A percentile compares a stretch with the other conserved stretches of the same genome.
phyloP scores from a whole-genome alignment of 805 yeast genomes.

The Danielia oregonensis region DNA sequence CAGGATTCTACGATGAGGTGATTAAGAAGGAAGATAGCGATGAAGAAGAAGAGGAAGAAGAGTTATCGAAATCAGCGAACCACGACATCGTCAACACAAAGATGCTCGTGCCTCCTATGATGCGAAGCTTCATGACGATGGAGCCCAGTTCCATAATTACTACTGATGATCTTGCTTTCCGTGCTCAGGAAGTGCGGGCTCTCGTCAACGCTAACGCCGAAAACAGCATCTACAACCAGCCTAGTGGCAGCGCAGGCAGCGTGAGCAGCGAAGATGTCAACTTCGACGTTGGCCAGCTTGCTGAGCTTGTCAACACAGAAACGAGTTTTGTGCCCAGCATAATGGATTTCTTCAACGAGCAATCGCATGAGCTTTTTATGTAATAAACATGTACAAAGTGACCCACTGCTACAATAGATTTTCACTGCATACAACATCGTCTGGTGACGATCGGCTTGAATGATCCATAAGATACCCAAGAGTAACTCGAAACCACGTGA shows the following conservation, averaged over 20 bases:
- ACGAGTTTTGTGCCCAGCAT: slow-evolving; percentile 13
- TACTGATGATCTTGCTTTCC: slow-evolving; percentile 3
- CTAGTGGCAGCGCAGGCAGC: background rate
- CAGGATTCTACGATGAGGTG: slow-evolving; percentile 16
- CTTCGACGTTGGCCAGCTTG: slow-evolving; percentile 15
- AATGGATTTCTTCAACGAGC: slow-evolving; percentile 11
- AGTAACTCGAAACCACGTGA: too few species aligned
- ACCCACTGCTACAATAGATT: too few species aligned
- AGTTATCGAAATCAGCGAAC: background rate
- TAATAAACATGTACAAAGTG: too few species aligned
- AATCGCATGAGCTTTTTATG: slow-evolving; percentile 1
- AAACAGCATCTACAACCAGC: background rate
- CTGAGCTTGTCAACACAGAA: slow-evolving; percentile 14
- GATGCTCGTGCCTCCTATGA: background rate
- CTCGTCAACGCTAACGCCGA: background rate
- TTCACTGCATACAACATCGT: too few species aligned
- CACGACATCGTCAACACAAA: background rate
- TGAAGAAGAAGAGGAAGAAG: slow-evolving; percentile 3
- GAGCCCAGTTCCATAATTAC: slow-evolving; percentile 2
- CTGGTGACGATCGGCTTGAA: too few species aligned
- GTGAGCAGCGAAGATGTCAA: slow-evolving; percentile 8
- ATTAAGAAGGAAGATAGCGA: slow-evolving; percentile 9
- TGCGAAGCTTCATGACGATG: background rate
- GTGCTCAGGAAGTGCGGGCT: slow-evolving; percentile 3
- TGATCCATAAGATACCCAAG: too few species aligned